phyloP scores from a whole-genome alignment of 176 grass and related monocot genomes.

The Eragrostis curvula region DNA sequence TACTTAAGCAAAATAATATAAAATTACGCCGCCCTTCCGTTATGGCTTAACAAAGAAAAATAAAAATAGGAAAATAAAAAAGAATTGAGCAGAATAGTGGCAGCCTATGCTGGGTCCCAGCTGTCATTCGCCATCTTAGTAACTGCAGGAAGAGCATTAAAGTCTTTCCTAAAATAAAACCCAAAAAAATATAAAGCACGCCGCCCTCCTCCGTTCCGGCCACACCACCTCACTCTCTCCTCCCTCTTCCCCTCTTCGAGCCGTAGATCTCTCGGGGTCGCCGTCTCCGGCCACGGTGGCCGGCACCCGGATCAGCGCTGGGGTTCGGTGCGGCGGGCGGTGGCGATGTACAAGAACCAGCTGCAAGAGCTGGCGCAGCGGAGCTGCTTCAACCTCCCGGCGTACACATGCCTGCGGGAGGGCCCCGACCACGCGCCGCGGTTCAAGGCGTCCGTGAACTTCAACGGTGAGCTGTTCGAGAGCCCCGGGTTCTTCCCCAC shows the following conservation, averaged over 20 bases:
- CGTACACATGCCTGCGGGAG: conserved; percentile 94
- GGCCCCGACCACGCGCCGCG: conserved; percentile 96
- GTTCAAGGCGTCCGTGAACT: conserved; percentile 95
- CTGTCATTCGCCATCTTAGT: background rate
- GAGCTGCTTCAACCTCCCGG: conserved; percentile 99
- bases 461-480: conserved; percentile 91
- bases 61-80: background rate
- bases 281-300: conserved; percentile 39
- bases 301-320: conserved; percentile 40
- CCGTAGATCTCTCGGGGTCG: conserved; percentile 50
- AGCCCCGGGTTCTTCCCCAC: conserved; percentile 95
- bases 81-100: background rate
- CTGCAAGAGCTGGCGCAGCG: conserved; percentile 98
- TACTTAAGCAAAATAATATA: too few relatives aligned
- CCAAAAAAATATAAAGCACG: background rate
- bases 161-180: background rate
- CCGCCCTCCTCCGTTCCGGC: background rate
- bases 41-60: too few relatives aligned
- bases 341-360: conserved; percentile 97
- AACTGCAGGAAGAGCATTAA: conserved; percentile 1
- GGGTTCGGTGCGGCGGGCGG: background rate
- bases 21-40: too few relatives aligned
- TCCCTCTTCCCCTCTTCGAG: background rate
- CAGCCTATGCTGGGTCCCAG: background rate
- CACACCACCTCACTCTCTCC: conserved; percentile 21